phyloP scores from a whole-genome alignment of 2,329 filamentous ascomycete species.

The Septoria linicola region DNA sequence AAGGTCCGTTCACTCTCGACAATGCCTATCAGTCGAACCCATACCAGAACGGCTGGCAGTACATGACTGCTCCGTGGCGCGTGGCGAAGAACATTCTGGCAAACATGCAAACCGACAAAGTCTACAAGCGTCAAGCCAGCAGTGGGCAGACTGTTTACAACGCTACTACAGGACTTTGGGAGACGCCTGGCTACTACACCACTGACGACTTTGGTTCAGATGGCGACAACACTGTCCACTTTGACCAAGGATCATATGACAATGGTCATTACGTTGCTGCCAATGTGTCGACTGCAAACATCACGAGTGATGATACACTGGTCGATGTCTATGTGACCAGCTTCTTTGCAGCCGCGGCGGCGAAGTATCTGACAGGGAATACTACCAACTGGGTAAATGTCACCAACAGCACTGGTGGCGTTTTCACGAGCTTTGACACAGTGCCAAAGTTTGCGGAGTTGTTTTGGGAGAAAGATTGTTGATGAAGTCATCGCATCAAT shows the following conservation, averaged over 20 bases:
- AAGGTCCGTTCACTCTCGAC: slow-evolving; percentile 61
- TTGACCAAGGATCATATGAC: slow-evolving; percentile 22
- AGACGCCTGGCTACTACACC: slow-evolving; percentile 54
- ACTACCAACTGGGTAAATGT: slow-evolving; percentile 24
- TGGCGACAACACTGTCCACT: slow-evolving; percentile 57
- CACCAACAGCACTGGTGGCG: slow-evolving; percentile 23
- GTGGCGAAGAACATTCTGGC: slow-evolving; percentile 25
- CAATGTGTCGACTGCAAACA: slow-evolving; percentile 23
- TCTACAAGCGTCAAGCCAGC: slow-evolving; percentile 23
- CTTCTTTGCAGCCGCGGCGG: slow-evolving; percentile 22
- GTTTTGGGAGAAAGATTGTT: slow-evolving; percentile 26
- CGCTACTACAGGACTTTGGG: slow-evolving; percentile 20
- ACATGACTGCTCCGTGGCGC: slow-evolving; percentile 40
- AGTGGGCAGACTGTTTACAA: slow-evolving; percentile 16
- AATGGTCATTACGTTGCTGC: slow-evolving; percentile 23
- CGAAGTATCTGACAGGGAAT: slow-evolving; percentile 25
- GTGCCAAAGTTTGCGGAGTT: slow-evolving; percentile 22
- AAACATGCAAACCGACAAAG: slow-evolving; percentile 31
- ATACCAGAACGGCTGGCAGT: slow-evolving; percentile 55
- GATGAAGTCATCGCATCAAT: not conserved
- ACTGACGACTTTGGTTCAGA: slow-evolving; percentile 58
- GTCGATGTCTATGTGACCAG: slow-evolving; percentile 27
- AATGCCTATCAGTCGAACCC: slow-evolving; percentile 57
- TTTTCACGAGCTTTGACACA: slow-evolving; percentile 22
- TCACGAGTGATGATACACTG: slow-evolving; percentile 23